phyloP scores from a whole-genome alignment of 805 yeast genomes.

The Yarrowia porcina region DNA sequence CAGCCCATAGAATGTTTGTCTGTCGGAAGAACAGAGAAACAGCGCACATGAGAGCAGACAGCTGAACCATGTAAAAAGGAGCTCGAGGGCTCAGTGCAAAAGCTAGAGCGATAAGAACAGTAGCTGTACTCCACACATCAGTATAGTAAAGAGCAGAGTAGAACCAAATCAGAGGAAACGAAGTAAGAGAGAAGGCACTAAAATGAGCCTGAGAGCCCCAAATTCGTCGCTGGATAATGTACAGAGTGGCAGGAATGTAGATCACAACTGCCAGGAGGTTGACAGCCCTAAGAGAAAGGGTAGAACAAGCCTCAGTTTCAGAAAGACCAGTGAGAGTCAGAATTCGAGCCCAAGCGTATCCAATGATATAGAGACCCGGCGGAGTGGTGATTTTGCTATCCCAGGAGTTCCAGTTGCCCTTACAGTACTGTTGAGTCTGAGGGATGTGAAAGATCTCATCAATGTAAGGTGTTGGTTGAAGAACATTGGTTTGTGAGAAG shows the following conservation, averaged over 20 bases:
- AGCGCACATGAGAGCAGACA: constrained; percentile 56
- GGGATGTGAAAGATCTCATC: constrained; percentile 86
- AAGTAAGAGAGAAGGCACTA: constrained; percentile 40
- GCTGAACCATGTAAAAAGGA: constrained; percentile 32
- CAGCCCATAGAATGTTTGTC: constrained; percentile 86
- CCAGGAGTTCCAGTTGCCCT: constrained; percentile 64
- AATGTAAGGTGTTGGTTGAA: constrained; percentile 25
- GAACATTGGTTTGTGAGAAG: constrained; percentile 2
- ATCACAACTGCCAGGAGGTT: constrained; percentile 48
- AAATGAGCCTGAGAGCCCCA: constrained; percentile 43
- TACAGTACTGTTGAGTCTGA: constrained; percentile 68
- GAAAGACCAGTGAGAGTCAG: constrained; percentile 31
- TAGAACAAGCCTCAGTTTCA: constrained; percentile 35
- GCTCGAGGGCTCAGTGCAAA: constrained; percentile 35
- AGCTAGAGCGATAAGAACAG: constrained; percentile 55
- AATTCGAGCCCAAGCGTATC: constrained; percentile 36
- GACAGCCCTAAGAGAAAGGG: constrained; percentile 48
- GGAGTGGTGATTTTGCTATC: constrained; percentile 94
- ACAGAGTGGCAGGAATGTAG: constrained; percentile 44
- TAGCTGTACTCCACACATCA: constrained; percentile 84
- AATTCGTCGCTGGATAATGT: constrained; percentile 35
- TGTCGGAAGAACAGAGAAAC: constrained; percentile 76
- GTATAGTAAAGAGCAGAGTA: constrained; percentile 83
- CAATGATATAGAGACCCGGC: constrained; percentile 75
- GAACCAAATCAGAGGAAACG: constrained; percentile 69